Base-by-base conservation (phyloP, 352 stramenopile species). In the Globisporangium parvum region DNA sequence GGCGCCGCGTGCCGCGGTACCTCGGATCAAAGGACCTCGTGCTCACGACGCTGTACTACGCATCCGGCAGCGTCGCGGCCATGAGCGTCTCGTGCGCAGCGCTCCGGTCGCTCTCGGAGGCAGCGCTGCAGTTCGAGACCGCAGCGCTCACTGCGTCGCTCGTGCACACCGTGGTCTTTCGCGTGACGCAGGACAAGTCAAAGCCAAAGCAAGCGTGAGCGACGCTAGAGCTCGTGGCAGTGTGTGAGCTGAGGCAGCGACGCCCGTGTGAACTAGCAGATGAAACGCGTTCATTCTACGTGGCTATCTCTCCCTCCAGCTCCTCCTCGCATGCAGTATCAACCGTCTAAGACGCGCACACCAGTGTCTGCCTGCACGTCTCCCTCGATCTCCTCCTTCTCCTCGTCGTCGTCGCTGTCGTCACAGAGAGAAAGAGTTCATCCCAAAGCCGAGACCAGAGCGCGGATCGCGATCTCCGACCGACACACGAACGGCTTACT, bases 21-120 rank as follows among this genome's bases (percentile, higher is more conserved):
- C 41, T 89, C 18, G 77, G 79, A 41, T 87, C 76, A 44, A 86
- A 86, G 60, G 64, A 84, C 39, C 72, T 87, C 44, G 65, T 80
- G 21, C 42, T 87, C 47, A 64, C 57, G 42, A 89, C 79, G 9
- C 58, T 89, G 5, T 89, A 85, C 67, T 80, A 69, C 35, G 50
- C 66, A 14, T 45, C 63, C 11, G 60, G 72, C 10, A 49, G 39
- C 15, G 72, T 86, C 28, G 70, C 67, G 6, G 50, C 64, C 28
- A 75, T 85, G 63, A 71, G 64, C 20, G 45, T 79, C 4, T 69
- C 65, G n/a, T 59, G 64, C 0, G 23, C 33, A 2, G 20, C 73
- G 6, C 57, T 88, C 28, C 71, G 75, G 2, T 83, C 73, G 6
- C 71, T 88, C 2, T 74, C 61, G 4, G 75, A 88, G 37, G 77